Evolutionary conservation across 768 basidiomycete species (phyloP), one percentile per base, ranked within the genome.

Genomic region (Inosperma sp.): DNA sequence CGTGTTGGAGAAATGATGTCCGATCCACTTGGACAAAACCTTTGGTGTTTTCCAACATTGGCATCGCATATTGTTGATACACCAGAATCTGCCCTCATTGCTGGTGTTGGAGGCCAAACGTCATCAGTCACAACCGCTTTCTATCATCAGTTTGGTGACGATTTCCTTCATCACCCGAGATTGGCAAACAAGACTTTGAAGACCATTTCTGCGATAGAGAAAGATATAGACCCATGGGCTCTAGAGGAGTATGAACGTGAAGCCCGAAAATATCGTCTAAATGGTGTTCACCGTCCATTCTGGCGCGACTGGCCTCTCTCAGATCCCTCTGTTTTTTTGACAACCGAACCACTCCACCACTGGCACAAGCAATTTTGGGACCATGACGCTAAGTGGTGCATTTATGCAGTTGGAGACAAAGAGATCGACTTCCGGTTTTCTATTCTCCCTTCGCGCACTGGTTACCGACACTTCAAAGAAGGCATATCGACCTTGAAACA

Each of bases 371-470:
- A 40, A 7, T 72, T 61, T 30, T 71, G 58, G 52, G 65, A 74
- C 49, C 72, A 73, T 48, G 58, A 66, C 45, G 51, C 58, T 2
- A 59, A 64, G 31, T 74, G 72, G 72, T 62, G 63, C 33, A 60
- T 62, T 5, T 45, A 53, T 16, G 60, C 60, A 12, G 17, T 76
- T 9, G 60, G 65, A 0, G 29, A 39, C 2, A 21, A n/a, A 1
- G 69, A 76, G 46, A 56, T 75, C 3, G 64, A 74, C 44, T 68
- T 68, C 2, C 41, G 49, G 56, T 4, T 62, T 59, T 10, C 49
- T 72, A n/a, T n/a, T n/a, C n/a, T n/a, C n/a, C n/a, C n/a, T n/a
- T n/a, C n/a, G n/a, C n/a, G n/a, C n/a, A n/a, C n/a, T n/a, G n/a
- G n/a, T n/a, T n/a, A n/a, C n/a, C n/a, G n/a, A n/a, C n/a, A n/a